Percentiles rank a stretch among this genome's conserved stretches.
Evolutionary conservation across 2,329 filamentous ascomycete genomes (phyloP).

Genomic region (Cryoendolithus antarcticus): DNA sequence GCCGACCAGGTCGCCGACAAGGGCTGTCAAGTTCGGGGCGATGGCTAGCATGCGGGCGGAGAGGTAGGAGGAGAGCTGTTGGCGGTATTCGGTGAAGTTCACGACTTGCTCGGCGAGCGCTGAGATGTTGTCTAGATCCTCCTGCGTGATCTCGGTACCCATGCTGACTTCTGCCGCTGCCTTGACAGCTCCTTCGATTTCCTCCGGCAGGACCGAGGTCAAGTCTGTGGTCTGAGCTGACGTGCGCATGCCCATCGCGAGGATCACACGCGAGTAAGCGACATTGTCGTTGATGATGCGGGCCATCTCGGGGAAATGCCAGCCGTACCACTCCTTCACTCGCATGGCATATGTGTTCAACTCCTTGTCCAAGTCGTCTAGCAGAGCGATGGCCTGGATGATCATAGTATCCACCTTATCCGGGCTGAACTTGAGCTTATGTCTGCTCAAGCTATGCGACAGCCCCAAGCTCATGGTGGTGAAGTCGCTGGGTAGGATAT

Average conservation of each 20-base stretch:
- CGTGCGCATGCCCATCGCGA: constrained; percentile 78
- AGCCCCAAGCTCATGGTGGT: constrained; percentile 93
- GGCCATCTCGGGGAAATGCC: constrained; percentile 98
- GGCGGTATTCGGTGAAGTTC: constrained; percentile 78
- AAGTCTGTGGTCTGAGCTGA: constrained; percentile 67
- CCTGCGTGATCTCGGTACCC: constrained; percentile 90
- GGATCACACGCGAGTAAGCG: constrained; percentile 78
- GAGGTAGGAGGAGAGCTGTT: constrained; percentile 78
- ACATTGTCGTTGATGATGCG: constrained; percentile 96
- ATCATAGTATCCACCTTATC: constrained; percentile 99
- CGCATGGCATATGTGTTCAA: constrained; percentile 98
- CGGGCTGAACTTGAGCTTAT: constrained; percentile 97
- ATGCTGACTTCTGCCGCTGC: constrained; percentile 91
- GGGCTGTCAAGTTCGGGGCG: constrained; percentile 84
- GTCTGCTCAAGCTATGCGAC: constrained; percentile 87
- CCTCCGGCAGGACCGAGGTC: constrained; percentile 83
- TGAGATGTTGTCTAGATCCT: constrained; percentile 88
- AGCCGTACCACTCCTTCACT: constrained; percentile 99
- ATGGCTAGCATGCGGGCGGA: constrained; percentile 92
- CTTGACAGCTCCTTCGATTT: constrained; percentile 86
- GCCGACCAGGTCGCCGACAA: constrained; percentile 87
- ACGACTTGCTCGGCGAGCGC: constrained; percentile 88
- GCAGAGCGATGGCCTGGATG: constrained; percentile 83
- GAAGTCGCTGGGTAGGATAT: constrained; percentile 71
- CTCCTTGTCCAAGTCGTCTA: constrained; percentile 97